Base-by-base conservation (phyloP, 78 protist species). In the Chrysochromulina parva region DNA sequence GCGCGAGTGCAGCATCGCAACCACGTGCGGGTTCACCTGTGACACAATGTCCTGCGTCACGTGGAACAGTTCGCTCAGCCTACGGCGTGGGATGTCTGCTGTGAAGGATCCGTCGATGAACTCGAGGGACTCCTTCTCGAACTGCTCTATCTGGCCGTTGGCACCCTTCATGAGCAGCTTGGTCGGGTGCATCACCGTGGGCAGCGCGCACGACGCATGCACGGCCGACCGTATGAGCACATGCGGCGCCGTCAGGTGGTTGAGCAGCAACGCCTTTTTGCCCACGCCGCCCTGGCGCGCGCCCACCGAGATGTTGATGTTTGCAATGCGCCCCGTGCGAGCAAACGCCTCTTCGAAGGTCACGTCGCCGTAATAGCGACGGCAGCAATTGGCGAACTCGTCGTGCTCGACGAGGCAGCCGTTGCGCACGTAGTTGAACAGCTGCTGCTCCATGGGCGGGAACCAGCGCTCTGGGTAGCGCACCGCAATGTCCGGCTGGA, bases 241-340 rank as follows among this genome's bases (percentile, higher is more conserved):
- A 26, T 94, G 90, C 48, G 97, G 96, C 3, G 98, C 94, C 3
- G 97, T 95, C 74, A 94, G 54, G 90, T 94, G 93, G 93, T 97
- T 97, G 62, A 95, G 94, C 58, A 95, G 93, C 55, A 85, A 74
- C 9, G 97, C 95, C 19, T 2, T 0, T 1, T 71, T 55, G 10
- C 94, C 16, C 6, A n/a, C 59, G 4, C 74, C n/a, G 28, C 5
- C 26, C 74, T 11, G 74, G 11, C 20, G 74, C 11, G 38, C 17
- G 74, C 11, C 47, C 13, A 19, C 7, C 26, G 66, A 24, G 50
- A 97, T 94, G 28, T 94, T 94, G 71, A 97, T 94, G 91, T 95
- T 96, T 69, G 96, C 47, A 47, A 95, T 84, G 22, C 97, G 91
- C 54, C 95, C 94, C 17, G 97, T 96, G 86, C 54, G 53, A 52